A percentile compares a stretch with the other conserved stretches of the same genome.
phyloP scores from a whole-genome alignment of 1,284 basidiomycete species.

The Fomitiporia mediterranea region DNA sequence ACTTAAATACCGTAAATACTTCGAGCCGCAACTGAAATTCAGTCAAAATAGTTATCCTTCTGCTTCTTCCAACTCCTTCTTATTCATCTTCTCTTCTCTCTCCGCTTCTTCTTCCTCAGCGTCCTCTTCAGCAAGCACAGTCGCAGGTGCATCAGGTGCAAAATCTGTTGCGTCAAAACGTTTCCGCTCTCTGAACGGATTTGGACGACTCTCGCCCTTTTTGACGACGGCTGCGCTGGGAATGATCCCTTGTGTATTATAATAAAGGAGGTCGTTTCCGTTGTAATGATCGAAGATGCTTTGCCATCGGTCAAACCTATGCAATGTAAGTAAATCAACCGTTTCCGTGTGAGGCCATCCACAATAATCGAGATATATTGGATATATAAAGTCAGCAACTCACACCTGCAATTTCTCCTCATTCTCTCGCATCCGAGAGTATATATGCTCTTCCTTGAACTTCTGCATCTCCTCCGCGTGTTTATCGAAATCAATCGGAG shows the following conservation, averaged over 20 bases:
- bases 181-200: slow-evolving; percentile 62
- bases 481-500: slow-evolving; percentile 66
- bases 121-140: slow-evolving; percentile 44
- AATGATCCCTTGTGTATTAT: slow-evolving; percentile 68
- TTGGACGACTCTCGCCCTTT: slow-evolving; percentile 51
- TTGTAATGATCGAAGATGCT: slow-evolving; percentile 62
- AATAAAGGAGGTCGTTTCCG: slow-evolving; percentile 64
- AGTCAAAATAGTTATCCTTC: slow-evolving; percentile 2
- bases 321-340: background rate
- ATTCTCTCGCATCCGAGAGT: slow-evolving; percentile 75
- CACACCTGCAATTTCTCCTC: slow-evolving; percentile 80
- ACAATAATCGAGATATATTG: background rate
- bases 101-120: slow-evolving; percentile 56
- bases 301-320: slow-evolving; percentile 75
- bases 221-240: slow-evolving; percentile 62
- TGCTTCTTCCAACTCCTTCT: slow-evolving; percentile 4
- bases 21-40: too few relatives aligned
- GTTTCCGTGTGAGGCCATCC: background rate
- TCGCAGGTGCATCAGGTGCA: slow-evolving; percentile 33
- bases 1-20: too few relatives aligned
- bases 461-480: slow-evolving; percentile 61
- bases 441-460: slow-evolving; percentile 85
- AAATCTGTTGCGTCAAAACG: slow-evolving; percentile 61
- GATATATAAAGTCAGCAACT: slow-evolving; percentile 28
- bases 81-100: slow-evolving; percentile 55